Conservation (phyloP, 2,329 filamentous ascomycete species). For the Ilyonectria mors-panacis region DNA sequence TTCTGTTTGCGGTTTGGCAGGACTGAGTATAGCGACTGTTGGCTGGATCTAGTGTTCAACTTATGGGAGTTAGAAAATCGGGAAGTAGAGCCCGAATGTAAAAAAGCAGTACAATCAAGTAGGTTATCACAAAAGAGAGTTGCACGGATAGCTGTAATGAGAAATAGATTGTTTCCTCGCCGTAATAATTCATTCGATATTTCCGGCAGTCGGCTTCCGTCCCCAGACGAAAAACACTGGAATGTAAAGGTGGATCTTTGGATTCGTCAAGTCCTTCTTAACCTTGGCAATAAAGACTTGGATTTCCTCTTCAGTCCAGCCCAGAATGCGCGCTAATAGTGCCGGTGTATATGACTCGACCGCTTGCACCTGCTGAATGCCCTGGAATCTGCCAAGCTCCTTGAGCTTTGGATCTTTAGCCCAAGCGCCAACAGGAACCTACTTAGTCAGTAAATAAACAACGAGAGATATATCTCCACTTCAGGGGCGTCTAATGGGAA, state of each 20-base stretch:
- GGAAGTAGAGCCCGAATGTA: too few relatives aligned
- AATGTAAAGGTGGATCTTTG: neutral
- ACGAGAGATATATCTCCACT: neutral
- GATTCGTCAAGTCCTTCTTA: constrained; percentile 34
- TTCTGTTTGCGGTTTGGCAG: too few relatives aligned
- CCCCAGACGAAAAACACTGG: neutral
- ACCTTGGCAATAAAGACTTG: constrained; percentile 37
- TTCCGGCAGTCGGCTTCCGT: neutral
- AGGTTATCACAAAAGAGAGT: too few relatives aligned
- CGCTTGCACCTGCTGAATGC: constrained; percentile 33
- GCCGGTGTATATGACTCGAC: constrained; percentile 33
- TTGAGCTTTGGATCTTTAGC: constrained; percentile 26
- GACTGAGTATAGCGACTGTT: too few relatives aligned
- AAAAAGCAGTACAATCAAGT: too few relatives aligned
- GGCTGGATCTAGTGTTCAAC: too few relatives aligned
- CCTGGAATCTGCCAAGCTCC: constrained; percentile 31
- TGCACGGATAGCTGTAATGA: too few relatives aligned
- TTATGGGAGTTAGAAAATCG: too few relatives aligned
- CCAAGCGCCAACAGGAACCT: constrained; percentile 28
- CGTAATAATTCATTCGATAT: too few relatives aligned
- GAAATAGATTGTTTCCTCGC: too few relatives aligned
- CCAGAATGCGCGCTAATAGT: constrained; percentile 35
- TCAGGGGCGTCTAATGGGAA: neutral
- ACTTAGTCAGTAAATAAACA: neutral
- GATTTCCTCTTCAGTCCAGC: constrained; percentile 37